Conservation (phyloP, 2,329 filamentous ascomycete genomes). For the Aspergillus fijiensis region DNA sequence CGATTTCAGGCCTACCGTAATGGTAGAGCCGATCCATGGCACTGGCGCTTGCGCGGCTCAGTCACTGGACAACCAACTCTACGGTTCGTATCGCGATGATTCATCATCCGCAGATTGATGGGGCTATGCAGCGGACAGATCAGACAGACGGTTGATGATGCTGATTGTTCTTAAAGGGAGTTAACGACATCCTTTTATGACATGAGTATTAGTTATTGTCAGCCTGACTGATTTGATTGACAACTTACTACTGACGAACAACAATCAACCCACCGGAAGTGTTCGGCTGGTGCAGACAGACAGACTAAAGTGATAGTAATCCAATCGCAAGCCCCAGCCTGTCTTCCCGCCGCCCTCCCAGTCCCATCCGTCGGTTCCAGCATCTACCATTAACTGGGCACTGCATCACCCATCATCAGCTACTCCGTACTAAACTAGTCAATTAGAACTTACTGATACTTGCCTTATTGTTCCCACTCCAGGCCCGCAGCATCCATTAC, state of each 20-base stretch:
- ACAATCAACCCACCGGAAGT: neutral
- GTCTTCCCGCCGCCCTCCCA: neutral
- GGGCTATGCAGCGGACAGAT: neutral
- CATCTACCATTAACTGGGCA: neutral
- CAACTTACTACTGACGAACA: neutral
- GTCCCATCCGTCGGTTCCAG: neutral
- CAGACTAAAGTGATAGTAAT: neutral
- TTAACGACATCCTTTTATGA: no score
- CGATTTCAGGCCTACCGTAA: neutral
- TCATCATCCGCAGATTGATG: neutral
- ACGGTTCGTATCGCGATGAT: neutral
- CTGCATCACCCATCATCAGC: no score
- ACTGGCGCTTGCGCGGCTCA: neutral
- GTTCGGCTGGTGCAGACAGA: neutral
- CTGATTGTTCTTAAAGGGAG: neutral
- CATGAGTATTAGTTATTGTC: neutral
- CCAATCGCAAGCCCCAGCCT: neutral
- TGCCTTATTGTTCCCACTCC: neutral
- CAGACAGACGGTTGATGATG: neutral
- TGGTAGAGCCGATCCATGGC: conserved; percentile 4
- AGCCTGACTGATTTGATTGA: neutral
- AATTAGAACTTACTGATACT: no score
- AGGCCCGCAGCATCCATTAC: neutral
- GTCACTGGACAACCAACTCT: neutral
- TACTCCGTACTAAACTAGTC: no score